phyloP scores from a whole-genome alignment of 2,329 filamentous ascomycete genomes.

The Talaromyces amestolkiae region DNA sequence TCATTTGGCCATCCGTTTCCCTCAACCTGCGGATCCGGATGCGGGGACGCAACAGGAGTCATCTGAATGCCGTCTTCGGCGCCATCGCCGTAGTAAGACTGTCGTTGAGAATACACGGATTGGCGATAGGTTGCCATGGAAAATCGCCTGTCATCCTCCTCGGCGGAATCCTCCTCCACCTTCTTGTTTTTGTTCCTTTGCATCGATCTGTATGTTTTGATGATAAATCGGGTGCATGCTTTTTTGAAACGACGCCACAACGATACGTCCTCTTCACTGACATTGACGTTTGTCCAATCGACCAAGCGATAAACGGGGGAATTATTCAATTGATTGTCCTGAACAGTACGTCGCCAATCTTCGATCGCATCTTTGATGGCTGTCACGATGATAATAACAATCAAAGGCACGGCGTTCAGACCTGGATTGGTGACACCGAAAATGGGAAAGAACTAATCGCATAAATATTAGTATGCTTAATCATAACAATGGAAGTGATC shows the following conservation, averaged over 20 bases:
- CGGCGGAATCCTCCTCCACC: slow-evolving; percentile 14
- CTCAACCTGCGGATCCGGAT: slow-evolving; percentile 52
- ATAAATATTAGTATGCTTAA: slow-evolving; percentile 23
- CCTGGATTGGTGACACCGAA: slow-evolving; percentile 91
- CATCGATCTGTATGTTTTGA: slow-evolving; percentile 56
- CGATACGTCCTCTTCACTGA: slow-evolving; percentile 79
- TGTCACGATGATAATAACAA: slow-evolving; percentile 85
- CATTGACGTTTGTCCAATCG: slow-evolving; percentile 91
- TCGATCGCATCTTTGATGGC: slow-evolving; percentile 93
- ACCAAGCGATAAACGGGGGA: slow-evolving; percentile 86
- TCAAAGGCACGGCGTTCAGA: slow-evolving; percentile 83
- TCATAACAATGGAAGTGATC: not conserved
- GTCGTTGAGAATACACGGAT: slow-evolving; percentile 55
- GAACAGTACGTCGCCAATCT: slow-evolving; percentile 85
- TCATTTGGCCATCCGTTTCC: slow-evolving; percentile 40
- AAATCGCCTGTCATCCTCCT: slow-evolving; percentile 57
- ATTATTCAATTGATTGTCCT: slow-evolving; percentile 94
- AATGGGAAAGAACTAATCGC: slow-evolving; percentile 80
- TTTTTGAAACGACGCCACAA: slow-evolving; percentile 90
- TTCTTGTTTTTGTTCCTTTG: slow-evolving; percentile 51
- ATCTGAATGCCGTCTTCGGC: slow-evolving; percentile 74
- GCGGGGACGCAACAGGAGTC: slow-evolving; percentile 87
- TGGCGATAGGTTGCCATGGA: slow-evolving; percentile 60
- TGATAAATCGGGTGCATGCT: slow-evolving; percentile 64
- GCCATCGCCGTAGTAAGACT: slow-evolving; percentile 48